Evolutionary conservation across 2,329 filamentous ascomycete genomes (phyloP).

Genomic region (Sporothrix humicola): DNA sequence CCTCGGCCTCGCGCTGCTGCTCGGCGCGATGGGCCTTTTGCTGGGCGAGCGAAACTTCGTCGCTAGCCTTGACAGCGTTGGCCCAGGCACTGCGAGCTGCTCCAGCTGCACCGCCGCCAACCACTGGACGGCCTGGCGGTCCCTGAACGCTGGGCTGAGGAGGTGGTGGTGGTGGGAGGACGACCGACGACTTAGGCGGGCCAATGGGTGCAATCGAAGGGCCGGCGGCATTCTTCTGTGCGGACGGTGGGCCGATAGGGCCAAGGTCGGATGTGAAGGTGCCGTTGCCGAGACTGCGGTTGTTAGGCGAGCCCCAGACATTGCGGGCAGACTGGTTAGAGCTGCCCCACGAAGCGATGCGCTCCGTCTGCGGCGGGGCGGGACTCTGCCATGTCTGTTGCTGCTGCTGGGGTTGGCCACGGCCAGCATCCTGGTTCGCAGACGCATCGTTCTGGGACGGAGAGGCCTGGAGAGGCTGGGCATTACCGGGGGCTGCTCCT

Average conservation of each 20-base stretch:
- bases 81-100: conserved; percentile 46
- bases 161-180: conserved; percentile 10
- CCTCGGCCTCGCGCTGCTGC: conserved; percentile 52
- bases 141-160: conserved; percentile 21
- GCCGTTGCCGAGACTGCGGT: conserved; percentile 76
- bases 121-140: background rate
- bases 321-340: conserved; percentile 58
- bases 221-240: conserved; percentile 36
- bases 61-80: conserved; percentile 52
- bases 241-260: conserved; percentile 50
- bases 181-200: conserved; percentile 40
- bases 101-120: conserved; percentile 1
- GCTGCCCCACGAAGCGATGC: conserved; percentile 58
- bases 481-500: background rate
- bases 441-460: background rate
- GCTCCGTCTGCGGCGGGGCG: conserved; percentile 51
- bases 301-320: conserved; percentile 77
- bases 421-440: conserved; percentile 29
- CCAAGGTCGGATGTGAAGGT: conserved; percentile 71
- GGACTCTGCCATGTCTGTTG: conserved; percentile 47
- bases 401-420: conserved; percentile 38
- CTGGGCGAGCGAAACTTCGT: conserved; percentile 52
- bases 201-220: conserved; percentile 49
- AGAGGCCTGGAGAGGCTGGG: background rate
- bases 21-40: conserved; percentile 50